Evolutionary conservation across 768 basidiomycete species (phyloP), one percentile per base, ranked within the genome.

Genomic region (Suillus weaverae): DNA sequence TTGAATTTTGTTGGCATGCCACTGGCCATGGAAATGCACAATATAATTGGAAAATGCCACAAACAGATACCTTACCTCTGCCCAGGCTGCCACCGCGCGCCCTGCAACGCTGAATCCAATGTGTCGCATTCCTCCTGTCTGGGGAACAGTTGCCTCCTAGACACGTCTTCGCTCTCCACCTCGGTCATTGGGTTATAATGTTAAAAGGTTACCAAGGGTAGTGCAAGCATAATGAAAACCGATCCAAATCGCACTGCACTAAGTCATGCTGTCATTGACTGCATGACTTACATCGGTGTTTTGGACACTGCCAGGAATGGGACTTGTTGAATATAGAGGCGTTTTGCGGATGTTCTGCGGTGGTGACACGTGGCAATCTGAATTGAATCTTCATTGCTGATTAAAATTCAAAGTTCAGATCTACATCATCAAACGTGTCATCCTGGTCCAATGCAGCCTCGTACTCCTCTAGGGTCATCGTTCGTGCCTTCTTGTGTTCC

Each of bases 371-470:
- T 51, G 39, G 54, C 44, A 53, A 35, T 53, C 61, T 64, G 41
- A 64, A 61, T 54, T 53, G 32, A 41, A 54, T 32, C 71, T 64
- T 65, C 62, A 46, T 35, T 32, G 65, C 55, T 66, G 48, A 39
- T 69, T 66, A 69, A 30, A 61, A 64, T 36, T 67, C 54, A 26
- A 56, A 59, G 51, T 44, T 68, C 5, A 85, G 75, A 63, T 81
- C 76, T 46, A 84, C 74, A 64, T 83, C 74, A 65, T 82, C 80
- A 60, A 85, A 84, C 32, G 78, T 77, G 38, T 76, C 69, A 67
- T 85, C 81, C 41, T 80, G 72, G 65, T 88, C 85, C 59, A 86
- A 68, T 2, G 73, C 69, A 26, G 80, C 80, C 68, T 89, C 87
- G 62, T 84, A 84, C 67, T 86, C 86, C 67, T 85, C 85, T 44